Evolutionary conservation across 768 basidiomycete genomes (phyloP), one percentile per base, ranked within the genome.

Genomic region (Kwoniella dejecticola): DNA sequence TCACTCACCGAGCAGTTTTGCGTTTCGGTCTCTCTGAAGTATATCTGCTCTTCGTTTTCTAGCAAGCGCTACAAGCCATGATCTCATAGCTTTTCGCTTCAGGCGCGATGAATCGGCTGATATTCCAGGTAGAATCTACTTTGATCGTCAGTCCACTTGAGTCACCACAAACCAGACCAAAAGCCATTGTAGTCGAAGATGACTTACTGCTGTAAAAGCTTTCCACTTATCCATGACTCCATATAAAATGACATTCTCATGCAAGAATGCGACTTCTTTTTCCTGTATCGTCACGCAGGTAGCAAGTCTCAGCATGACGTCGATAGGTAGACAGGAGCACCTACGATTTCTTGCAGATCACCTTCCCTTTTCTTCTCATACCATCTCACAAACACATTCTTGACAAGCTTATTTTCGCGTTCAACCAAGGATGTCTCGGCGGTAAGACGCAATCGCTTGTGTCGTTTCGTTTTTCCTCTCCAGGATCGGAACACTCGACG

Each of bases 151-250:
- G 4, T 27, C 50, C 7, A 36, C 15, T 7, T 36, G 33, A 36
- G 15, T 7, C 7, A 36, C 33, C 29, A 38, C 13, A 17, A 42
- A 19, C 41, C 19, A 7, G 19, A 42, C 17, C 36, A 8, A 38
- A 8, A 38, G 8, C 17, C 17, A 17, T 17, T 8, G 36, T 8
- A 8, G 17, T 38, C 36, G n/a, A 38, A 38, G 8, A 38, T 23
- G 17, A 36, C 58, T 33, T 27, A 62, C 60, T 30, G 54, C 46
- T 41, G 60, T 62, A 15, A 19, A 44, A 13, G 56, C 69, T 48
- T 69, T 68, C 74, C 74, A 76, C 30, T 40, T 63, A 48, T 76
- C 74, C 67, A 67, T 73, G 1, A 71, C 71, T 8, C 44, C 44
- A 52, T 73, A 76, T 31, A 73, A 41, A 5, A 76, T 30, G 6